These are phyloP conservation scores for Pseudogymnoascus sp. DNA, from an alignment of 2,329 filamentous ascomycete genomes.

Conservation along the genomic window DNA sequence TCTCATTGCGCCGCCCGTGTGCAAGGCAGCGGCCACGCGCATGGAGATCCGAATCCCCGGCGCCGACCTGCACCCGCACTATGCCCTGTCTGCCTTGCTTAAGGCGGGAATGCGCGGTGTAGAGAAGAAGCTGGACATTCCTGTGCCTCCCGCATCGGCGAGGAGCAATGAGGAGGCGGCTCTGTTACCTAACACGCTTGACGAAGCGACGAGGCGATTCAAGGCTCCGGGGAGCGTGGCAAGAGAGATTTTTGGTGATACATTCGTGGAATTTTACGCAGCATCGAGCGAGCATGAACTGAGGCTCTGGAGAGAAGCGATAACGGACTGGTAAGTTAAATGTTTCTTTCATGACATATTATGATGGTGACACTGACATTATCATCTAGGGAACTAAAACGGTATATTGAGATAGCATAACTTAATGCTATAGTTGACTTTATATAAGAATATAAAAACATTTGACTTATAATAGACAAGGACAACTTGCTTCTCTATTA, in stretches of 20 bases:
- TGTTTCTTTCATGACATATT: background rate
- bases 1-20: conserved; percentile 78
- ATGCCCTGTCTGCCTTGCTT: conserved; percentile 77
- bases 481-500: background rate
- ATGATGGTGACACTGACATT: background rate
- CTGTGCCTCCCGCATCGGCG: conserved; percentile 75
- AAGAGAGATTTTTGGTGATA: conserved; percentile 87
- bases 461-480: background rate
- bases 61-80: conserved; percentile 89
- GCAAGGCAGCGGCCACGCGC: conserved; percentile 74
- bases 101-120: conserved; percentile 85
- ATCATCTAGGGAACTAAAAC: background rate
- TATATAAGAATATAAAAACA: background rate
- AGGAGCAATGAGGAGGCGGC: conserved; percentile 66
- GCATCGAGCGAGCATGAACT: conserved; percentile 93
- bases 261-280: conserved; percentile 90
- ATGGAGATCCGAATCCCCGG: conserved; percentile 90
- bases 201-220: conserved; percentile 76
- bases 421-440: background rate
- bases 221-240: conserved; percentile 72
- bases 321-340: conserved; percentile 79
- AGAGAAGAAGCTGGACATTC: conserved; percentile 81
- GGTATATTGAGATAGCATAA: background rate
- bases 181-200: conserved; percentile 73
- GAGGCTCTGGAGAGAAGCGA: conserved; percentile 84